phyloP scores from a whole-genome alignment of 2,329 filamentous ascomycete species.

The Fusarium marasasianum region DNA sequence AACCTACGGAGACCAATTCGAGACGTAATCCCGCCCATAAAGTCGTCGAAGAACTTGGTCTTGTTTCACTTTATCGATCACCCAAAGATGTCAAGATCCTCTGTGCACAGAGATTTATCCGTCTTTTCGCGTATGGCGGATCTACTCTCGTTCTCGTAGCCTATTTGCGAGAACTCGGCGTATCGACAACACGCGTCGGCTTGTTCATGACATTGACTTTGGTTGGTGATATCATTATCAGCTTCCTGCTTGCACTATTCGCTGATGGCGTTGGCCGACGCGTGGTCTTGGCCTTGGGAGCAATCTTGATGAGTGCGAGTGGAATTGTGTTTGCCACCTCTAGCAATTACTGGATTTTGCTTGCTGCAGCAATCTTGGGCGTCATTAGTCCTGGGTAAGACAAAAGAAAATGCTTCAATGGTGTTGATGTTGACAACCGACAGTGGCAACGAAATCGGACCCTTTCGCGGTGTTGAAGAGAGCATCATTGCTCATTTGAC shows the following conservation, averaged over 20 bases:
- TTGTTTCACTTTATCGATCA: constrained; percentile 39
- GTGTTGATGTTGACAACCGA: not conserved
- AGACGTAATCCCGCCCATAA: not conserved
- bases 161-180: constrained; percentile 61
- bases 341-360: constrained; percentile 66
- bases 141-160: constrained; percentile 66
- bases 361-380: constrained; percentile 66
- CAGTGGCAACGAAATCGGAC: constrained; percentile 72
- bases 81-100: constrained; percentile 57
- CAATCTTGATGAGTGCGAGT: constrained; percentile 63
- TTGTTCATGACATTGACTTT: constrained; percentile 74
- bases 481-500: constrained; percentile 67
- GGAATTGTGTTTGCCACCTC: constrained; percentile 64
- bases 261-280: constrained; percentile 67
- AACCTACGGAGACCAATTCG: not conserved
- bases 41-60: constrained; percentile 39
- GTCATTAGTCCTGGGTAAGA: constrained; percentile 66
- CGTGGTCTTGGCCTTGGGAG: constrained; percentile 62
- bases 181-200: constrained; percentile 63
- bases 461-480: constrained; percentile 70
- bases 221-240: constrained; percentile 67
- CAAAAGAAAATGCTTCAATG: fast-evolving
- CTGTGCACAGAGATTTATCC: constrained; percentile 66
- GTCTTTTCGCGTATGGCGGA: constrained; percentile 70
- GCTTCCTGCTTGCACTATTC: constrained; percentile 66